Percentiles rank a stretch among this genome's conserved stretches.
These are phyloP conservation scores for Gloeopeniophorella convolvens DNA, from an alignment of 768 basidiomycete genomes.

Conservation along the genomic window DNA sequence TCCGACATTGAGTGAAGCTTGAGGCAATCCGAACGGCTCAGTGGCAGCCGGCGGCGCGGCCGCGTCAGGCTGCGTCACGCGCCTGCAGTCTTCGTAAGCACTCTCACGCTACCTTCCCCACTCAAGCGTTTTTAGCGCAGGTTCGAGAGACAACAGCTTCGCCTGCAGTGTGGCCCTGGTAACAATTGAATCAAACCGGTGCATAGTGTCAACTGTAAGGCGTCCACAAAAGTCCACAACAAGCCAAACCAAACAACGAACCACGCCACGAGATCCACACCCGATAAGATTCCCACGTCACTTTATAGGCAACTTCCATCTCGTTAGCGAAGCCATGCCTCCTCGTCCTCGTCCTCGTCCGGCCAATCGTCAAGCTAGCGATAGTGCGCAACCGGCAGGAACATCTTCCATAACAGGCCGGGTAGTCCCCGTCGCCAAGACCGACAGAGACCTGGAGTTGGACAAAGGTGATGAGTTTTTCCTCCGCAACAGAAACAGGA, in stretches of 20 bases:
- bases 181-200: no score
- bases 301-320: constrained; percentile 7
- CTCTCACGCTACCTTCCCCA: no score
- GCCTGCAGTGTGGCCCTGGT: no score
- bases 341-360: constrained; percentile 22
- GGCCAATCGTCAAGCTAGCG: constrained; percentile 15
- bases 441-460: constrained; percentile 24
- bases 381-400: constrained; percentile 4
- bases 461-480: constrained; percentile 65
- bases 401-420: constrained; percentile 9
- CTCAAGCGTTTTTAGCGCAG: no score
- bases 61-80: background rate
- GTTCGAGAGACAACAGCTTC: no score
- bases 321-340: constrained; percentile 5
- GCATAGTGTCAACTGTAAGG: no score
- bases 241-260: no score
- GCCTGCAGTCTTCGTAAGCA: background rate
- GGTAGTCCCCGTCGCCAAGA: constrained; percentile 6
- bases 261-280: no score
- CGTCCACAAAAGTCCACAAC: no score
- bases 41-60: no score
- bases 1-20: constrained; percentile 25
- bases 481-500: constrained; percentile 57
- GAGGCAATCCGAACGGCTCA: no score
- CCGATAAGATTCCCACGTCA: constrained; percentile 21